These are phyloP conservation scores for Datisca glomerata DNA, from an alignment of 306 rosid genomes.

Conservation along the genomic window DNA sequence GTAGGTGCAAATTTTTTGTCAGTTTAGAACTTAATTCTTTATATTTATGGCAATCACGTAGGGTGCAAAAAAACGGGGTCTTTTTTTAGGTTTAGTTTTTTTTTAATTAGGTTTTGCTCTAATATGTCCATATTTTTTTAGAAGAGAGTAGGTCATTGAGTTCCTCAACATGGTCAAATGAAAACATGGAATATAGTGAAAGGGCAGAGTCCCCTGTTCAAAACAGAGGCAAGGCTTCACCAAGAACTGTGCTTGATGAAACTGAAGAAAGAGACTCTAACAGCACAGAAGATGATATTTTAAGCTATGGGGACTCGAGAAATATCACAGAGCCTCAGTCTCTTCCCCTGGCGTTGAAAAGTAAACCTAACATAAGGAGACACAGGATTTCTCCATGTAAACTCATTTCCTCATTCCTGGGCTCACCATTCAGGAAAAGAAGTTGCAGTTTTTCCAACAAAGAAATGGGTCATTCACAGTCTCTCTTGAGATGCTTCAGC, in stretches of 20 bases:
- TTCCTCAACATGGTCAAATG: too few relatives aligned
- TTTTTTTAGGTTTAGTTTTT: too few relatives aligned
- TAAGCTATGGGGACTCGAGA: constrained; percentile 49
- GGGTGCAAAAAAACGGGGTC: too few relatives aligned
- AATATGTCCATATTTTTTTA: too few relatives aligned
- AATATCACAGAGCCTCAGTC: constrained; percentile 36
- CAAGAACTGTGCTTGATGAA: constrained; percentile 40
- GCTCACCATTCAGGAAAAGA: constrained; percentile 61
- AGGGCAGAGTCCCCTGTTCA: constrained; percentile 31
- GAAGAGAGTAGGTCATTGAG: too few relatives aligned
- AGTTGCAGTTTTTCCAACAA: constrained; percentile 16
- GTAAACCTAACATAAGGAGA: constrained; percentile 22
- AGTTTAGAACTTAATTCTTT: too few relatives aligned
- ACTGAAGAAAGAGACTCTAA: constrained; percentile 49
- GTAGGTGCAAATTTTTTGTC: too few relatives aligned
- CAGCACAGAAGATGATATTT: constrained; percentile 62
- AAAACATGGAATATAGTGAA: too few relatives aligned
- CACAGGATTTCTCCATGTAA: constrained; percentile 39
- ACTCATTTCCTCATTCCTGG: constrained; percentile 44
- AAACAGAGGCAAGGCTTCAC: constrained; percentile 36
- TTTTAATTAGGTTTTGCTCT: too few relatives aligned
- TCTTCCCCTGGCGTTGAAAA: constrained; percentile 6
- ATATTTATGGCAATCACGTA: too few relatives aligned
- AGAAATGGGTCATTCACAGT: constrained; percentile 34
- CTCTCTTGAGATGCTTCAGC: constrained; percentile 70